phyloP scores from a whole-genome alignment of 208 protist genomes.

The Leishmania mexicana region DNA sequence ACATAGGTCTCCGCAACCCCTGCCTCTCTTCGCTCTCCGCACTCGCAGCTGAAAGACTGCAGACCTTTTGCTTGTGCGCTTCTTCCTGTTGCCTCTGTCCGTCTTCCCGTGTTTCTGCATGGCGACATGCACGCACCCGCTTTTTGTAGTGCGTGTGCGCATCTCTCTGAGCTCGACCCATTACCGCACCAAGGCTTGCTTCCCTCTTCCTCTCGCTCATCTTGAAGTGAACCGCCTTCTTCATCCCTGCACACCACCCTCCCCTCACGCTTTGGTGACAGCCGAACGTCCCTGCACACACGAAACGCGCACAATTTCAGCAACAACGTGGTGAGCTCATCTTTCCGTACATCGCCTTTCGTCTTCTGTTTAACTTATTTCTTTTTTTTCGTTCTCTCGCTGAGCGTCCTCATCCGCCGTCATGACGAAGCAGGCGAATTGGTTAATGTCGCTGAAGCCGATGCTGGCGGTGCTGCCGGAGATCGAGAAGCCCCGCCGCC shows the following conservation, averaged over 20 bases:
- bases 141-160: not conserved
- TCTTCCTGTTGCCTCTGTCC: not conserved
- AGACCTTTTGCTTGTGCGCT: not conserved
- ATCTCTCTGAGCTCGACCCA: not conserved
- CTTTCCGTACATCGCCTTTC: not conserved
- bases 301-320: not conserved
- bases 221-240: not conserved
- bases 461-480: conserved; percentile 96
- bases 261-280: no score
- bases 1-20: not conserved
- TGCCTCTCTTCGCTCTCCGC: not conserved
- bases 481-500: conserved; percentile 87
- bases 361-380: not conserved
- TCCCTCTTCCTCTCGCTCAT: not conserved
- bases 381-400: not conserved
- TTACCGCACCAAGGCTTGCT: not conserved
- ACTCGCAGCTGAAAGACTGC: not conserved
- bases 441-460: conserved; percentile 94
- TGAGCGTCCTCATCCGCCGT: not conserved
- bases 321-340: not conserved
- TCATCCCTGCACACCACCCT: not conserved
- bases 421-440: conserved; percentile 39
- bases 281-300: not conserved
- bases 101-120: not conserved
- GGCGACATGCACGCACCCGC: not conserved